These are phyloP conservation scores for Globisporangium heterothallicum DNA, from an alignment of 352 stramenopile species.

Conservation along the genomic window DNA sequence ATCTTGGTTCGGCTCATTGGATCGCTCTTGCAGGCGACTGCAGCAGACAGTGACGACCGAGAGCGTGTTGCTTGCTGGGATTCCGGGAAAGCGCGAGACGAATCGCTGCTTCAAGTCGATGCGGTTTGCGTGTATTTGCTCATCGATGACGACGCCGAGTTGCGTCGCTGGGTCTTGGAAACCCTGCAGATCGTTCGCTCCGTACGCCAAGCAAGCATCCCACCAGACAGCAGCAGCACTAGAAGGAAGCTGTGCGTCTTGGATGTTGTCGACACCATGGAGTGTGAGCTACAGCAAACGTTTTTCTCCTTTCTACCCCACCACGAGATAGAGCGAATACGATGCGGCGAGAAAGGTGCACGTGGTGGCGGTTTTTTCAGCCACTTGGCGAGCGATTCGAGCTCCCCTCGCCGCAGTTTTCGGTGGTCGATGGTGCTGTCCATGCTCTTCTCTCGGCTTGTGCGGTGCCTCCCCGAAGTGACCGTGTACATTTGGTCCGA, in stretches of 20 bases:
- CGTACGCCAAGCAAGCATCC: neutral
- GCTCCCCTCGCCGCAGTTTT: conserved; percentile 28
- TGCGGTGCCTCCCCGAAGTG: conserved; percentile 40
- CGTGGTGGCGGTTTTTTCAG: conserved; percentile 1
- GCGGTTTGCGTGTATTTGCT: conserved; percentile 54
- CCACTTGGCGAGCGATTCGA: conserved; percentile 7
- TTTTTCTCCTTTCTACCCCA: conserved; percentile 28
- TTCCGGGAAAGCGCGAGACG: conserved; percentile 20
- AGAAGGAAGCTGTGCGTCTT: conserved; percentile 6
- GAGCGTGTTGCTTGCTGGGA: conserved; percentile 26
- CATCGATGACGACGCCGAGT: conserved; percentile 27
- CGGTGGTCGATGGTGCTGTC: conserved; percentile 50
- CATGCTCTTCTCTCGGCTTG: conserved; percentile 36
- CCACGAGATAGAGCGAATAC: conserved; percentile 1
- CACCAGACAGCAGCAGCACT: neutral
- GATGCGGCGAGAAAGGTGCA: neutral
- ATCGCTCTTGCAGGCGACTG: conserved; percentile 23
- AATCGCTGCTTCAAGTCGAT: conserved; percentile 64
- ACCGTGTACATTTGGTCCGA: conserved; percentile 61
- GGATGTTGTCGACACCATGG: conserved; percentile 21
- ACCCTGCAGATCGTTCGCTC: conserved; percentile 30
- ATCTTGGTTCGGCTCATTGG: conserved; percentile 28
- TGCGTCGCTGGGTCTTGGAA: conserved; percentile 24
- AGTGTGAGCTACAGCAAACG: conserved; percentile 16
- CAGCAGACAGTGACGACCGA: neutral